Evolutionary conservation across 1,284 basidiomycete genomes (phyloP), one percentile per base, ranked within the genome.

Genomic region (Leccinum cinnamomeum): DNA sequence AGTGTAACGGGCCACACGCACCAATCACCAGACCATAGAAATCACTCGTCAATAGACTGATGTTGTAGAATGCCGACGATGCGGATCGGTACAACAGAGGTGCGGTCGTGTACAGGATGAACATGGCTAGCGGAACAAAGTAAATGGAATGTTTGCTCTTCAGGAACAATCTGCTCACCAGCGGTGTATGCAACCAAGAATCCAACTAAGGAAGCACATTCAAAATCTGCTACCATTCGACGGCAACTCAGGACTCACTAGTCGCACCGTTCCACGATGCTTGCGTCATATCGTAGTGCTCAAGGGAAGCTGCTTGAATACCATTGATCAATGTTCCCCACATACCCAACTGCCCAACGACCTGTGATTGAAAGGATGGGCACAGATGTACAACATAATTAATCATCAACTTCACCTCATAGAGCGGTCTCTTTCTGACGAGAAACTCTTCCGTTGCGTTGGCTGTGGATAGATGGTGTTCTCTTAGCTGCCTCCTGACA

Each of bases 381-480:
- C 33, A 39, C 20, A 46, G 55, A 48, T 12, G 39, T 53, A 58
- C 10, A 55, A n/a, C 1, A 39, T 35, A 25, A 68, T 64, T 10
- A 51, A 11, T 25, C 18, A 35, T 20, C 20, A n/a, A 33, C 62
- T 62, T 48, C 23, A 82, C 82, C 76, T 94, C 92, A 70, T 94
- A 95, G 37, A 95, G 78, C 7, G 92, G 93, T 10, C 86, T 81
- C 64, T 79, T 84, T 62, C 93, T 83, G 18, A 95, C 93, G 65
- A 95, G 86, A 74, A 90, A 91, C 71, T 95, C 92, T 72, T 94
- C 92, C 1, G 91, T 91, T 30, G 92, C 90, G 68, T 94, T 94
- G 12, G 90, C 90, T 92, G 62, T 7, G 60, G 41, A 59, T 30
- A 12, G 10, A 46, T 3, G 0, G 37, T 58, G 56, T 62, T 14